Conservation (phyloP, 2,329 filamentous ascomycete genomes). For the Westerdykella sp. region DNA sequence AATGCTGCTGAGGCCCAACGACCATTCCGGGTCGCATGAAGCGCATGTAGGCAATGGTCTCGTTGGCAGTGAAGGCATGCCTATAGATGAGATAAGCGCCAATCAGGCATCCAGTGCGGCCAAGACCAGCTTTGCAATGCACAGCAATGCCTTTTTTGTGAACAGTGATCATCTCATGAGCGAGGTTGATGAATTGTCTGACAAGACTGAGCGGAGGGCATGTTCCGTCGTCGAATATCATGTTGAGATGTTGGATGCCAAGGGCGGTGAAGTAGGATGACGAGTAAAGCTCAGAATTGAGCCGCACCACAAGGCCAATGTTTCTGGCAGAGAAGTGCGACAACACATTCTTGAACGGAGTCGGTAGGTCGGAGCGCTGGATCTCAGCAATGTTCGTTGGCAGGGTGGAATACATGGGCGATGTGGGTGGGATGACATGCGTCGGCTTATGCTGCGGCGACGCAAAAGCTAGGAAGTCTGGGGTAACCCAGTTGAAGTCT, state of each 20-base stretch:
- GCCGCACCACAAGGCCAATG: conserved; percentile 85
- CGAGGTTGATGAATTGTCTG: conserved; percentile 87
- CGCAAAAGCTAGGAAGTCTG: conserved; percentile 90
- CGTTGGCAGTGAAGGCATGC: conserved; percentile 94
- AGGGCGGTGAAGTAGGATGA: conserved; percentile 95
- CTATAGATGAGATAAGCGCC: conserved; percentile 97
- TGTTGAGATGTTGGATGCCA: conserved; percentile 92
- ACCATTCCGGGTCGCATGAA: conserved; percentile 99
- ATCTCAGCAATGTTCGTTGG: conserved; percentile 72
- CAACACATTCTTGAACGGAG: conserved; percentile 93
- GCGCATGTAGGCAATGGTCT: conserved; percentile 95
- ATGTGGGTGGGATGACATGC: conserved; percentile 63
- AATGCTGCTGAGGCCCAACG: conserved; percentile 96
- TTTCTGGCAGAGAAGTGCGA: conserved; percentile 81
- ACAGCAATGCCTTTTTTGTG: conserved; percentile 92
- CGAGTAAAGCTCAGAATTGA: conserved; percentile 94
- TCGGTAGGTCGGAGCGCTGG: conserved; percentile 63
- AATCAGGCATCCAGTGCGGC: conserved; percentile 91
- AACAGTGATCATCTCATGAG: conserved; percentile 87
- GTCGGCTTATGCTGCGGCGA: conserved; percentile 82
- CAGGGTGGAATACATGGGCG: conserved; percentile 66
- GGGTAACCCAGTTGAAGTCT: conserved; percentile 99
- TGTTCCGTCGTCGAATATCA: conserved; percentile 99
- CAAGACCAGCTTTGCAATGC: conserved; percentile 96
- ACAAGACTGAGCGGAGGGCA: conserved; percentile 87